Conservation (phyloP, 352 stramenopile genomes). For the Globisporangium sylvaticum region DNA sequence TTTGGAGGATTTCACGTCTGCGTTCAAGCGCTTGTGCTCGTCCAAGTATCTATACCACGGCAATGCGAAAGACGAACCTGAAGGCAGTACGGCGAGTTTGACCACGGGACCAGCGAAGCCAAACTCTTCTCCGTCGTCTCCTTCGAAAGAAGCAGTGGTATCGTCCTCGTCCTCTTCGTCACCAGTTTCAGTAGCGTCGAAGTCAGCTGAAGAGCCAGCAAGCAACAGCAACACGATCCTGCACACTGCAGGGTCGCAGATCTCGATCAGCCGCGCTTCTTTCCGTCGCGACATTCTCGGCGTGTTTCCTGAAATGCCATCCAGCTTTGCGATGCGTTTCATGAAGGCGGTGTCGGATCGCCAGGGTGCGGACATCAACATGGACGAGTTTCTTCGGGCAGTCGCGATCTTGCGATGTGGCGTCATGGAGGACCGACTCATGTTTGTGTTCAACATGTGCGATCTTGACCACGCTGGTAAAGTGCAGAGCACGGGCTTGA, state of each 20-base stretch:
- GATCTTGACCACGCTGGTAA: slow-evolving; percentile 84
- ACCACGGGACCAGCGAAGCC: slow-evolving; percentile 18
- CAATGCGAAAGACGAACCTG: slow-evolving; percentile 30
- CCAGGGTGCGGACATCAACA: slow-evolving; percentile 81
- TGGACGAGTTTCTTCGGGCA: slow-evolving; percentile 84
- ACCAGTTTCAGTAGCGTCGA: slow-evolving; percentile 22
- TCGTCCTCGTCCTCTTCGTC: slow-evolving; percentile 40
- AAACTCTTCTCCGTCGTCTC: slow-evolving; percentile 19
- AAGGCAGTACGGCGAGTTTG: slow-evolving; percentile 16
- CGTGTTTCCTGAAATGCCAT: slow-evolving; percentile 88
- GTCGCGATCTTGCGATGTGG: slow-evolving; percentile 75
- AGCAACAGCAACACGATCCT: slow-evolving; percentile 40
- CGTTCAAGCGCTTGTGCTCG: slow-evolving; percentile 78
- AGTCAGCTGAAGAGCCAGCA: slow-evolving; percentile 32
- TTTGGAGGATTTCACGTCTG: slow-evolving; percentile 66
- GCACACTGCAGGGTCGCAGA: slow-evolving; percentile 71
- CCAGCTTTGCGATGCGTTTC: slow-evolving; percentile 85
- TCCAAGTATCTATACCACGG: slow-evolving; percentile 84
- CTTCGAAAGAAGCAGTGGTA: slow-evolving; percentile 14
- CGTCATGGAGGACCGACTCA: slow-evolving; percentile 68
- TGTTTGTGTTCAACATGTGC: slow-evolving; percentile 87
- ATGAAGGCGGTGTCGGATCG: slow-evolving; percentile 86
- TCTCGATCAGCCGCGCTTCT: slow-evolving; percentile 76
- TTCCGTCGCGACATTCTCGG: slow-evolving; percentile 84
- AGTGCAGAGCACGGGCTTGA: slow-evolving; percentile 80